phyloP scores from a whole-genome alignment of 2,329 filamentous ascomycete species.

The Berkeleyomyces rouxiae region DNA sequence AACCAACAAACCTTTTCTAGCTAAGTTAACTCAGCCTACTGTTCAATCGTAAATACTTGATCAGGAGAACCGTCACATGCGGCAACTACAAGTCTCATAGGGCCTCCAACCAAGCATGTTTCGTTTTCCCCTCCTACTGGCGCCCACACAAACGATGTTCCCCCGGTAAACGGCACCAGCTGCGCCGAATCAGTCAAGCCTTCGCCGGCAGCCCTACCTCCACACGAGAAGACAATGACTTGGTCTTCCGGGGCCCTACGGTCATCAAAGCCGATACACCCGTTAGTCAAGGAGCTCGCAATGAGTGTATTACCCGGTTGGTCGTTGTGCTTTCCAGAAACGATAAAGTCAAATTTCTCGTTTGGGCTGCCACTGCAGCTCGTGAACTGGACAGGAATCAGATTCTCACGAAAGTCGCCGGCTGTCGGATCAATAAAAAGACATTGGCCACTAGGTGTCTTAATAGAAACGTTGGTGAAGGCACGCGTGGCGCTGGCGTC shows the following conservation, averaged over 20 bases:
- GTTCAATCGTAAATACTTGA: constrained; percentile 13
- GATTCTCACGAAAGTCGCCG: constrained; percentile 37
- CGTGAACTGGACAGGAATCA: constrained; percentile 32
- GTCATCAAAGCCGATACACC: constrained; percentile 34
- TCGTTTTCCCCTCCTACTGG: constrained; percentile 27
- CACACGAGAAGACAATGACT: constrained; percentile 35
- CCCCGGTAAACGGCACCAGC: constrained; percentile 30
- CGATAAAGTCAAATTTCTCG: constrained; percentile 36
- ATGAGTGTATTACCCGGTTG: constrained; percentile 26
- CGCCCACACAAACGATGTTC: constrained; percentile 26
- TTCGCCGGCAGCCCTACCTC: constrained; percentile 32
- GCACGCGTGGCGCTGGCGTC: constrained; percentile 31
- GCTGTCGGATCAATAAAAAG: constrained; percentile 35
- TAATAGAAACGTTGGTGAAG: constrained; percentile 29
- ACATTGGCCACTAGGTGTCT: constrained; percentile 31
- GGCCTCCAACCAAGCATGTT: constrained; percentile 28
- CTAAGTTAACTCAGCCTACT: not conserved
- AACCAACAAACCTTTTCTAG: constrained; percentile 29
- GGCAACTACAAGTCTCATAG: constrained; percentile 16
- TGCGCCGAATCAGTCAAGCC: constrained; percentile 32
- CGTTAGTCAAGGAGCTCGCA: constrained; percentile 33
- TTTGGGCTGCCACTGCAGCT: constrained; percentile 28
- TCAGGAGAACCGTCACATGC: constrained; percentile 6
- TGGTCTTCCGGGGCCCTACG: constrained; percentile 28
- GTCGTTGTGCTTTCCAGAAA: constrained; percentile 32